Base-by-base conservation (phyloP, 208 protist genomes). In the Spongospora subterranea region DNA sequence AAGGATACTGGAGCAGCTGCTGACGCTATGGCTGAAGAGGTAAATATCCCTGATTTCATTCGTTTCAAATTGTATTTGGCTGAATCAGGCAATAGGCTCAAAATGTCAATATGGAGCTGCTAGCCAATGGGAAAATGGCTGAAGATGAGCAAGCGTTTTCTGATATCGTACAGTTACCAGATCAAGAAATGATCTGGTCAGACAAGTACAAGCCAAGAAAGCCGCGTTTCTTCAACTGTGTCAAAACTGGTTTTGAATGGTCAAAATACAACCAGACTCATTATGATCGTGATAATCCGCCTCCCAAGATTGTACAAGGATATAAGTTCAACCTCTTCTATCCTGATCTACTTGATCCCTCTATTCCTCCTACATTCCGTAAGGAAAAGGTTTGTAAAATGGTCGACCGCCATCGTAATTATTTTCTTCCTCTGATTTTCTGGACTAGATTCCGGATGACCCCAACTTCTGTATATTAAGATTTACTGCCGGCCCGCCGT, bases 301-400 rank as follows among this genome's bases (percentile, higher is more conserved):
- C 98, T 77, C 98, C 98, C 32, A 99, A 99, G 46, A 97, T 97
- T 66, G 97, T 99, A 35, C 93, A 94, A 92, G 99, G 98, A 92
- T 99, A 99, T 95, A 99, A 99, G 94, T 99, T 99, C 94, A 99
- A 99, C 88, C 92, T 99, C 50, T 99, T 99, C 95, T 99, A 99
- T 93, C 98, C 98, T 0, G 97, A 98, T 89, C 95, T 99, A 0
- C 97, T 98, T 29, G 97, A 99, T 93, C 97, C 96, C 93, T 92
- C 95, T 0, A 92, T 96, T 45, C 95, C 98, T 88, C 97, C 97
- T 0, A 88, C 71, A 11, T 99, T 97, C 93, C 96, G 92, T 92
- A 50, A 96, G 96, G 50, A 60, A 60, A 60, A 60, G 50, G 50
- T 60, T 29, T 60, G 50, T 24, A 29, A 24, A 6, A 60, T 29